Evolutionary conservation across 305 asterid genomes (phyloP), one percentile per base, ranked within the genome.

Genomic region (Andrographis paniculata): DNA sequence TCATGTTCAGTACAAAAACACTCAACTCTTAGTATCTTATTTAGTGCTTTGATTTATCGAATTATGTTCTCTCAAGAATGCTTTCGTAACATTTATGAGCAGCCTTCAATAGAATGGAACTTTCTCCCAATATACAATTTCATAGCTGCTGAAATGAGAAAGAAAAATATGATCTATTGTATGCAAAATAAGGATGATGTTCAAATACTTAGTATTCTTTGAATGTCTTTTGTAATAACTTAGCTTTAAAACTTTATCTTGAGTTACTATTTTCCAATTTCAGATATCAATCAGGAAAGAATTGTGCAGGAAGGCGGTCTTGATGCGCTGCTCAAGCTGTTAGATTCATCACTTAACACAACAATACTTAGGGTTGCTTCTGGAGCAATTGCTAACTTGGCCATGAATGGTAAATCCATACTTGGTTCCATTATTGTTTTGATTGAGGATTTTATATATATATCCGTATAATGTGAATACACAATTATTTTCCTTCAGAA

Each of bases 371-470:
- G 97, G 69, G 95, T 84, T 58, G 97, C 97, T 61, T 84, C 95
- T 62, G 97, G 97, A 37, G 97, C 97, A 40, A 72, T 87, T 64
- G 97, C 97, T 52, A 87, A 87, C 64, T 65, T 87, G 68, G 97
- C 97, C 43, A 87, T 87, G 97, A 84, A 84, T 24, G 97, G 97
- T 87, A 76, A 41, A 42, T 56, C 43, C 6, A 20, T 3, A 14
- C 55, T 44, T 53, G 20, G 19, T 42, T 49, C 50, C 41, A 7
- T 52, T 33, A 56, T 38, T 35, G 27, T 45, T 50, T 42, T 6
- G 28, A 1, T 41, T 17, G 41, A 19, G 50, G 50, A 28, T 54
- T 31, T 22, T 17, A 39, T 16, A 14, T 50, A 45, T 17, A 40
- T 59, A 36, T 47, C 56, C 18, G 23, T 13, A 6, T 41, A 27